phyloP scores from a whole-genome alignment of 2,329 filamentous ascomycete genomes.

The Trichoderma asperellum region DNA sequence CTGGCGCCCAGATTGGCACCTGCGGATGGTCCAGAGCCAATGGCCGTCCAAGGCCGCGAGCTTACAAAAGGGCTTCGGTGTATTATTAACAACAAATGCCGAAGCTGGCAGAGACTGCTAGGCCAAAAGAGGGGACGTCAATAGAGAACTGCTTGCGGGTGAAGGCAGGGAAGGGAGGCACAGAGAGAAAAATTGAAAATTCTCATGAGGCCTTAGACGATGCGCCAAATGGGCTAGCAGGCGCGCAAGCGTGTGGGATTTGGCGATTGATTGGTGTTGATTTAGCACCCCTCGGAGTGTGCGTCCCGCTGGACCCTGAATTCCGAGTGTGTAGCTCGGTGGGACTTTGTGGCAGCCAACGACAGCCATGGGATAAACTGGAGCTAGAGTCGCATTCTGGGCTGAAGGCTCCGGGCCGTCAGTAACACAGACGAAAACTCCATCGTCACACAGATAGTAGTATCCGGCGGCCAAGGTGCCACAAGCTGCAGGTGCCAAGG shows the following conservation, averaged over 20 bases:
- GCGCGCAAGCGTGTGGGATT: constrained; percentile 9
- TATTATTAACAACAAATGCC: not conserved
- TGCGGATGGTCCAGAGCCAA: constrained; percentile 10
- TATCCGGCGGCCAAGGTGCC: not conserved
- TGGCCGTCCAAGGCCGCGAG: not conserved
- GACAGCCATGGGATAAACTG: not conserved
- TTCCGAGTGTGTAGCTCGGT: constrained; percentile 10
- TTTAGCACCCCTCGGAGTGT: constrained; percentile 10
- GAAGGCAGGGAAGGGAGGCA: not conserved
- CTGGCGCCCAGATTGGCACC: constrained; percentile 7
- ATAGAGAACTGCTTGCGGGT: not conserved
- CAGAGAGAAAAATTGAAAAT: not conserved
- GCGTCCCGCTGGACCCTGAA: constrained; percentile 21
- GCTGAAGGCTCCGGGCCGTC: constrained; percentile 18
- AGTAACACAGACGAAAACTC: not conserved
- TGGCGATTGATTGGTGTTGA: not conserved
- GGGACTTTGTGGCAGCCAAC: constrained; percentile 19
- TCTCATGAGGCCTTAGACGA: constrained; percentile 22
- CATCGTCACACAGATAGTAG: not conserved
- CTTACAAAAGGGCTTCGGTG: not conserved
- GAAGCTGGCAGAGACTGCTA: not conserved
- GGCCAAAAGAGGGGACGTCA: not conserved
- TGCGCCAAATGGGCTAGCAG: constrained; percentile 14
- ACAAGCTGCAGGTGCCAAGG: not conserved
- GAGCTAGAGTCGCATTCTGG: constrained; percentile 14